Conservation (phyloP, 2,329 filamentous ascomycete genomes). For the Fonsecaea nubica region DNA sequence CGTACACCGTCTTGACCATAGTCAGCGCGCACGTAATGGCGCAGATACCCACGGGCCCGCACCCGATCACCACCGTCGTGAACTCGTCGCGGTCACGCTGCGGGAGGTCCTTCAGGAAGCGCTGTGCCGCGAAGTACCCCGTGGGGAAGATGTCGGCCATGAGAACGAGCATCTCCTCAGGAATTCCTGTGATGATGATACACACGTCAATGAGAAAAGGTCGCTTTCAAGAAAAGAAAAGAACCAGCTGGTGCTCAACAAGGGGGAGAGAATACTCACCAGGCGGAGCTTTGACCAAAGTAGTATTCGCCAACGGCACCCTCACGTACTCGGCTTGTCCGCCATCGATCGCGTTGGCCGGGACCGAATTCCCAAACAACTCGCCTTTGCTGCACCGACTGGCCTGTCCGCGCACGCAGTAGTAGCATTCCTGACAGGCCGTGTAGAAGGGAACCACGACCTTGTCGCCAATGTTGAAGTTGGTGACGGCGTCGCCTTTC, state of each 20-base stretch:
- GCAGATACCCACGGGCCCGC: conserved; percentile 70
- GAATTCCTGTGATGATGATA: conserved; percentile 35
- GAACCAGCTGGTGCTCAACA: not conserved
- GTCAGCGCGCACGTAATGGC: conserved; percentile 69
- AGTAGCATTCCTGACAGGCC: conserved; percentile 60
- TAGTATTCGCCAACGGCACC: conserved; percentile 59
- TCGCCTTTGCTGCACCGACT: conserved; percentile 62
- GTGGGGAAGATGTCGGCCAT: conserved; percentile 44
- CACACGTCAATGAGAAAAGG: not conserved
- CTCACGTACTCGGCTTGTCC: conserved; percentile 64
- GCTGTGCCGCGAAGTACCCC: conserved; percentile 39
- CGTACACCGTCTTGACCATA: conserved; percentile 66
- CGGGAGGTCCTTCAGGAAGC: conserved; percentile 39
- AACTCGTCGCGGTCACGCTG: conserved; percentile 38
- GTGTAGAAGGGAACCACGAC: conserved; percentile 62
- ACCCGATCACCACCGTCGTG: conserved; percentile 68
- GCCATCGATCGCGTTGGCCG: conserved; percentile 62
- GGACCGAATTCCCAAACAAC: conserved; percentile 51
- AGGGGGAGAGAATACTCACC: conserved; percentile 14
- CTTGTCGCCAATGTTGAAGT: conserved; percentile 57
- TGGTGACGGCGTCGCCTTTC: conserved; percentile 54
- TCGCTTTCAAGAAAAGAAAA: not conserved
- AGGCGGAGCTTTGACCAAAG: conserved; percentile 54
- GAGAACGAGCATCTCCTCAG: conserved; percentile 44
- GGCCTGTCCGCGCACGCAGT: conserved; percentile 60